Evolutionary conservation across 2,329 filamentous ascomycete genomes (phyloP).

Genomic region (Apiospora koreana): DNA sequence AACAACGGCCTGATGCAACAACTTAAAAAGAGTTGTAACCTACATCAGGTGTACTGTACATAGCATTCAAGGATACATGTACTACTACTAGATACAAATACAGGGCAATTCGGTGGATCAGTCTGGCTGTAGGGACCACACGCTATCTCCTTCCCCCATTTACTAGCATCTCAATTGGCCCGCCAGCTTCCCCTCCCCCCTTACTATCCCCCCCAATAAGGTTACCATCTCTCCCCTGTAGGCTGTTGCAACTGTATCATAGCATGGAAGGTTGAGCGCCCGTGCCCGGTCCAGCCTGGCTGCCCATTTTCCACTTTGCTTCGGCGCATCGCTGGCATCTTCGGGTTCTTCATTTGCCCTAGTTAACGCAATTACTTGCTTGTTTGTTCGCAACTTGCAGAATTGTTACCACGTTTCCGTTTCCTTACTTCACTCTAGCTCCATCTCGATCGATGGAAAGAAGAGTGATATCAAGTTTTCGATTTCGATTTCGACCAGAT

Average conservation of each 20-base stretch:
- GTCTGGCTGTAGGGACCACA: not conserved
- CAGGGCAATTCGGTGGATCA: not conserved
- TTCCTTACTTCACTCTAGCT: too few species aligned
- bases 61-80: too few species aligned
- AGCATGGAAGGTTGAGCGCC: not conserved
- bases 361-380: too few species aligned
- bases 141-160: not conserved
- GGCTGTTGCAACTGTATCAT: too few species aligned
- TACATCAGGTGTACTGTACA: too few species aligned
- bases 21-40: too few species aligned
- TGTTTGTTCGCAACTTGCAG: not conserved
- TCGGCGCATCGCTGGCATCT: not conserved
- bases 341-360: too few species aligned
- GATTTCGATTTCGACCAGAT: not conserved
- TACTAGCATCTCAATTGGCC: slow-evolving; percentile 5
- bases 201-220: not conserved
- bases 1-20: too few species aligned
- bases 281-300: not conserved
- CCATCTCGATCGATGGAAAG: too few species aligned
- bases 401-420: not conserved
- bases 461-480: too few species aligned
- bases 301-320: not conserved
- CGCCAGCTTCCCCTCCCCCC: not conserved
- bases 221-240: not conserved
- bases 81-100: too few species aligned